Percentiles rank a stretch among this genome's conserved stretches.
phyloP scores from a whole-genome alignment of 129 eudicot species.

The Lactuca sativa region DNA sequence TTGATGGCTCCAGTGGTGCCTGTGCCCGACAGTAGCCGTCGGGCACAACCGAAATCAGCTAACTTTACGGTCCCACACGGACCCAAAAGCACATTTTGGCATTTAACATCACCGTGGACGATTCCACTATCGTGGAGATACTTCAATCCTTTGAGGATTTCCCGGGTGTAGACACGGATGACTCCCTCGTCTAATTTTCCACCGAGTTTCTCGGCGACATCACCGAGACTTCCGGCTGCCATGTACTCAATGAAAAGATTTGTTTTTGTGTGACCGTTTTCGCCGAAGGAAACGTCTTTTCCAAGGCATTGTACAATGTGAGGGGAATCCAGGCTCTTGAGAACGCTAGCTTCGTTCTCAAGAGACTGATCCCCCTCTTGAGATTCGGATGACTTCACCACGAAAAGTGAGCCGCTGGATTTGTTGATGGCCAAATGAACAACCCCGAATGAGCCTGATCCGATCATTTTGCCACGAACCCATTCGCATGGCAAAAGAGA shows the following conservation, averaged over 20 bases:
- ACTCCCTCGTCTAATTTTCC: slow-evolving; percentile 52
- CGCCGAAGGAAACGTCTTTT: slow-evolving; percentile 29
- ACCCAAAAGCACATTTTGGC: slow-evolving; percentile 60
- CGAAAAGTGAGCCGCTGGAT: slow-evolving; percentile 61
- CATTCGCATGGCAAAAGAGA: slow-evolving; percentile 48
- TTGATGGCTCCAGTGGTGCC: not conserved
- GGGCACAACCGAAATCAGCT: slow-evolving; percentile 79
- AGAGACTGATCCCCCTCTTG: slow-evolving; percentile 42
- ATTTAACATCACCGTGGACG: slow-evolving; percentile 67
- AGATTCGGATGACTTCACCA: slow-evolving; percentile 63
- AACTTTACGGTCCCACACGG: slow-evolving; percentile 48
- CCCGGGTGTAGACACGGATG: slow-evolving; percentile 54
- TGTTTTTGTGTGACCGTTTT: slow-evolving; percentile 37
- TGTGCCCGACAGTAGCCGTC: slow-evolving; percentile 1
- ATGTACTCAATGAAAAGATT: slow-evolving; percentile 65
- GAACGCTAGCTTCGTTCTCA: slow-evolving; percentile 58
- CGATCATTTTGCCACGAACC: slow-evolving; percentile 65
- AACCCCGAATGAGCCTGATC: slow-evolving; percentile 66
- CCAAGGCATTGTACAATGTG: slow-evolving; percentile 60
- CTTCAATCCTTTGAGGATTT: slow-evolving; percentile 55
- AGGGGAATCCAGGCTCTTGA: slow-evolving; percentile 51
- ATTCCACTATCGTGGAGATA: slow-evolving; percentile 53
- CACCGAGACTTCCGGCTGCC: slow-evolving; percentile 69
- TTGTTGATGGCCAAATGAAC: slow-evolving; percentile 71
- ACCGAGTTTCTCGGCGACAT: slow-evolving; percentile 53